Conservation (phyloP, 805 yeast species). For the Teunomyces panamensis region DNA sequence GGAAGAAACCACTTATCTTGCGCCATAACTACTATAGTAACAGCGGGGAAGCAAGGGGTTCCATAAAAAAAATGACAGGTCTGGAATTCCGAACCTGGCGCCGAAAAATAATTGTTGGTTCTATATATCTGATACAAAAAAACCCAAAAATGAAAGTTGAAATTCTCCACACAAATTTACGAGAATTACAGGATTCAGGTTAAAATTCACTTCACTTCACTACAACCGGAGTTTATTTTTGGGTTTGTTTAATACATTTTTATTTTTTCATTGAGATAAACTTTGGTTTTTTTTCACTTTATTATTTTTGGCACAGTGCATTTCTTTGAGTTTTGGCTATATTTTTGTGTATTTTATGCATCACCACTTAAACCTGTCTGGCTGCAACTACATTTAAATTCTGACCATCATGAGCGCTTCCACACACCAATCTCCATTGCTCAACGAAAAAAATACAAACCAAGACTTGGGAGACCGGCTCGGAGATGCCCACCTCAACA, state of each 20-base stretch:
- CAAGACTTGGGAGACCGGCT: constrained; percentile 15
- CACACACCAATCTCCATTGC: not conserved
- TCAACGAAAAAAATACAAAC: not conserved
- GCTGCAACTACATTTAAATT: not conserved
- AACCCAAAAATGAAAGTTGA: not conserved
- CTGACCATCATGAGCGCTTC: not conserved
- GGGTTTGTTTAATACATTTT: too few relatives aligned
- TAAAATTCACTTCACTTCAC: too few relatives aligned
- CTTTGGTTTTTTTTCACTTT: too few relatives aligned
- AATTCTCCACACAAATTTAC: not conserved
- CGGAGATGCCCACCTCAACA: constrained; percentile 20
- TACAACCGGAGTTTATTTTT: too few relatives aligned
- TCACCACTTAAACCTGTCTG: too few relatives aligned
- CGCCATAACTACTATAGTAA: not conserved
- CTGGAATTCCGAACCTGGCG: not conserved
- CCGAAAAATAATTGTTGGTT: not conserved
- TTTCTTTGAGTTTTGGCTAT: too few relatives aligned
- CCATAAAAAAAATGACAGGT: too few relatives aligned
- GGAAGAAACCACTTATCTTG: not conserved
- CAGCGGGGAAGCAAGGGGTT: not conserved
- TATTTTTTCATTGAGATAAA: too few relatives aligned
- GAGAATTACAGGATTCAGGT: too few relatives aligned
- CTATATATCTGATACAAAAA: too few relatives aligned
- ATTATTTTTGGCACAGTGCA: too few relatives aligned
- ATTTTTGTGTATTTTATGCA: too few relatives aligned